phyloP scores from a whole-genome alignment of 179 eudicot genomes.

The Camellia oleifera region DNA sequence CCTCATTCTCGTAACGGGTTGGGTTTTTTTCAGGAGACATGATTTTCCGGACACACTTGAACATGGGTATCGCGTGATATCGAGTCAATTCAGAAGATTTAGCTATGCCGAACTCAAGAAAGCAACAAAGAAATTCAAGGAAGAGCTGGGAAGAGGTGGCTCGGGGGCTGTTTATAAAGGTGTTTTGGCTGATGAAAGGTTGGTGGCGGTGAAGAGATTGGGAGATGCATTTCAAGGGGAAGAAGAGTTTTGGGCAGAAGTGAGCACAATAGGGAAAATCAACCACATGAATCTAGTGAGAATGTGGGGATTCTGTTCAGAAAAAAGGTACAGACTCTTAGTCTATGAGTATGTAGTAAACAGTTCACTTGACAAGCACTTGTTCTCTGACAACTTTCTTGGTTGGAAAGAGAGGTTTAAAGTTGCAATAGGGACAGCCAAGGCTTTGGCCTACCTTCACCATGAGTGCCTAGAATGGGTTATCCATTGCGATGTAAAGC shows the following conservation, averaged over 20 bases:
- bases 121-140: conserved; percentile 37
- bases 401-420: conserved; percentile 36
- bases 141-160: conserved; percentile 44
- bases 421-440: conserved; percentile 46
- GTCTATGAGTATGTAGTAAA: conserved; percentile 45
- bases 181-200: conserved; percentile 27
- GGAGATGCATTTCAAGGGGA: conserved; percentile 40
- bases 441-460: conserved; percentile 48
- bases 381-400: conserved; percentile 23
- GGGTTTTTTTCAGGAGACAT: conserved; percentile 32
- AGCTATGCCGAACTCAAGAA: conserved; percentile 33
- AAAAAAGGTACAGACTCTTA: conserved; percentile 32
- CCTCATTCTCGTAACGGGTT: conserved; percentile 21
- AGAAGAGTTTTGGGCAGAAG: conserved; percentile 55
- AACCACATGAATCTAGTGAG: conserved; percentile 50
- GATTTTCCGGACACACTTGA: conserved; percentile 37
- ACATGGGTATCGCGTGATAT: conserved; percentile 44
- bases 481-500: conserved; percentile 55
- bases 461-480: conserved; percentile 54
- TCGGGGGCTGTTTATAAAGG: conserved; percentile 53
- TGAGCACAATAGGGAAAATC: conserved; percentile 45
- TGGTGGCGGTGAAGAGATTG: conserved; percentile 42
- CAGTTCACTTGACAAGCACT: conserved; percentile 36
- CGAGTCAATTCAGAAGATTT: conserved; percentile 33
- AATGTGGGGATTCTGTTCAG: conserved; percentile 57